phyloP scores from a whole-genome alignment of 331 rosid genomes.

The Dryas integrifolia region DNA sequence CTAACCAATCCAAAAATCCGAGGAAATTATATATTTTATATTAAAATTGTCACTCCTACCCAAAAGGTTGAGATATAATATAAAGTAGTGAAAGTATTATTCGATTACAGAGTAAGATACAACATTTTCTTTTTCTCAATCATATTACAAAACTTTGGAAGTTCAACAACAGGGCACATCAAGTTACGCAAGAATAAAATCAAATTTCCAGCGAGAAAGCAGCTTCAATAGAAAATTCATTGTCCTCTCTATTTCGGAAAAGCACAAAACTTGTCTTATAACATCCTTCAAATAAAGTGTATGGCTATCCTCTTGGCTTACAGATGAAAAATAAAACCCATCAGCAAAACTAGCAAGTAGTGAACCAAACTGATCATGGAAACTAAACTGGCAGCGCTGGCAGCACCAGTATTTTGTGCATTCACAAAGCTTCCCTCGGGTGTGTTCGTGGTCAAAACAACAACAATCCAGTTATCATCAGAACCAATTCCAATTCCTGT shows the following conservation, averaged over 20 bases:
- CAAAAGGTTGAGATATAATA: not conserved
- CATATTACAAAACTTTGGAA: not conserved
- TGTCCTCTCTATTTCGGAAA: slow-evolving; percentile 24
- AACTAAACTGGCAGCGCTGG: slow-evolving; percentile 36
- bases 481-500: slow-evolving; percentile 76
- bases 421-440: slow-evolving; percentile 69
- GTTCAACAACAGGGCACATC: slow-evolving; percentile 22
- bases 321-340: slow-evolving; percentile 38
- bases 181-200: slow-evolving; percentile 9
- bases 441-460: slow-evolving; percentile 63
- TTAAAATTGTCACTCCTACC: not conserved
- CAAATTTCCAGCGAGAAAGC: slow-evolving; percentile 19
- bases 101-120: not conserved
- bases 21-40: not conserved
- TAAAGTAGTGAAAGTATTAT: not conserved
- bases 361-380: slow-evolving; percentile 39
- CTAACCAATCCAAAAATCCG: too few relatives aligned
- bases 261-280: slow-evolving; percentile 17
- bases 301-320: slow-evolving; percentile 38
- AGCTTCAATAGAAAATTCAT: slow-evolving; percentile 14
- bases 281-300: slow-evolving; percentile 23
- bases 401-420: slow-evolving; percentile 11
- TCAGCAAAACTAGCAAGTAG: slow-evolving; percentile 41
- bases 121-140: not conserved
- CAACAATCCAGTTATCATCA: slow-evolving; percentile 76